Evolutionary conservation across 2,329 filamentous ascomycete species (phyloP), one percentile per base, ranked within the genome.

Genomic region (Podosphaera aphanis): DNA sequence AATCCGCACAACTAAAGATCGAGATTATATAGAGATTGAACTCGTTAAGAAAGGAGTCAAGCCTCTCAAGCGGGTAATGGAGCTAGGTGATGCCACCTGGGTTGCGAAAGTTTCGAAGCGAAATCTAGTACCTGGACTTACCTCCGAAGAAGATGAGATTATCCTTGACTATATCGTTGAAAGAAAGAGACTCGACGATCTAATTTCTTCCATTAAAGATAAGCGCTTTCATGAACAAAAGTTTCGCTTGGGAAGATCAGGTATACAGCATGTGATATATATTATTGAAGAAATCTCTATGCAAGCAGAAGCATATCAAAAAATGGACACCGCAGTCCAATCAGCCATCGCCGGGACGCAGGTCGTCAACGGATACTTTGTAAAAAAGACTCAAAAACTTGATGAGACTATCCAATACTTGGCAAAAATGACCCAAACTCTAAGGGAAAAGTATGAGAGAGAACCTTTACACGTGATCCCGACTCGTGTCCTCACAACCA

Each of bases 151-250:
- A 15, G 70, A 74, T 48, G 81, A 86, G 58, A 62, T 88, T 11
- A 73, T 84, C 41, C 65, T 90, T 3, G 82, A 88, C 59, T 83
- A 77, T 68, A 82, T 90, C 39, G 71, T 85, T 1, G 83, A 90
- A 61, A 70, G 83, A 49, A 90, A 90, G 58, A 69, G 83, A 7
- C 68, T 86, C 0, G 82, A 88, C 56, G 83, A 90, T 58, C 63
- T 90, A 41, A 69, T 88, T n/a, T 65, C 70, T 44, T 85, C 79
- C 50, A 83, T 90, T 62, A 84, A 81, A 59, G 83, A 88, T 50
- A 80, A 81, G 1, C 74, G 83, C 2, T 88, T 85, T 53, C 78
- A 79, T 52, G 83, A 90, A 58, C 83, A 90, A 57, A 88, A 90
- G 57, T 88, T 85, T 57, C 77, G 83, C 1, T 67, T 88, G 10